Base-by-base conservation (phyloP, 2,329 filamentous ascomycete species). In the Ophiocordyceps australis region DNA sequence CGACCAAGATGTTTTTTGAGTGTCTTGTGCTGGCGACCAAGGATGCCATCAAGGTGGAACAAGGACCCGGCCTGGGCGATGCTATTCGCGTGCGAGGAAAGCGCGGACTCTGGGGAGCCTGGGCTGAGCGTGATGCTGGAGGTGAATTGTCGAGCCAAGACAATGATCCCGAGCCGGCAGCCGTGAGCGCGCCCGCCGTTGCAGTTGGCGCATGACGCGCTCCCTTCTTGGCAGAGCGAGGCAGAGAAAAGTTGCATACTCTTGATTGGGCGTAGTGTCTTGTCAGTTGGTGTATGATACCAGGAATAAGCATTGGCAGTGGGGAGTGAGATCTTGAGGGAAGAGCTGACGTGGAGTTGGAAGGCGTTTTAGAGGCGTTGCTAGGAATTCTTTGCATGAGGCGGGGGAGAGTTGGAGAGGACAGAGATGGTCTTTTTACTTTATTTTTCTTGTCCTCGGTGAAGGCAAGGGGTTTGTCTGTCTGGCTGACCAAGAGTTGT, bases 1-100 rank as follows among this genome's bases (percentile, higher is more conserved):
- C 89, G 1, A 98, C 89, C 22, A 94, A 94, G 63, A 94, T 98
- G 83, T 98, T 98, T 58, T 98, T 98, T 41, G 89, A 98, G 54
- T 76, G 89, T 28, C 62, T 98, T 14, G 89, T 98, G 4, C 64
- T 98, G 24, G 89, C 86, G 5, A 98, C 89, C 22, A 98, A 98
- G 56, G 89, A 98, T 46, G 89, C 89, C 16, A 79, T 98, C 54
- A 93, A 93, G 54, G 82, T 95, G 15, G 86, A 95, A 46, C 89
- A 98, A 52, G 66, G 67, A 25, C 59, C 74, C 33, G 66, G 63
- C 20, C 65, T 95, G 15, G 85, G 85, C 25, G 78, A 74, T 3
- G 67, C 76, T 10, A 81, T 98, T 42, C 65, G 75, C 30, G 78
- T 98, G 30, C 65, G 82, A 37, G 83, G 78, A 31, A 98, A 98